Evolutionary conservation across 2,329 filamentous ascomycete species (phyloP).

Genomic region (Beauveria medogensis): DNA sequence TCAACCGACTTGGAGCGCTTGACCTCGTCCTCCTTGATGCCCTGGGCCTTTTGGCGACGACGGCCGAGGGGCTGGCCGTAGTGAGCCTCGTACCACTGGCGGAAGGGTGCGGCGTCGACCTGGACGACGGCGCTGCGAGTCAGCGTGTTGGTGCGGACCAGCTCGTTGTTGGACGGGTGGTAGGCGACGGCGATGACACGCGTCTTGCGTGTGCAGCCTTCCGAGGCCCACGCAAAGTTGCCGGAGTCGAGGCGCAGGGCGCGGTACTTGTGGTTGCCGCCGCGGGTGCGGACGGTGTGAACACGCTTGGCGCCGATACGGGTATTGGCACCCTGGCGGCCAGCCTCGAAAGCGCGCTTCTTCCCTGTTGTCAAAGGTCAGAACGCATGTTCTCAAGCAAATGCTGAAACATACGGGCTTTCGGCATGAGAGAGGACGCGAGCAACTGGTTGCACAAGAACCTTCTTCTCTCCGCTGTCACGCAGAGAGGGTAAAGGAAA

Average conservation of each 20-base stretch:
- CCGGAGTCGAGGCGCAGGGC: constrained; percentile 96
- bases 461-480: not conserved
- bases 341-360: constrained; percentile 99
- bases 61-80: constrained; percentile 88
- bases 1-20: constrained; percentile 96
- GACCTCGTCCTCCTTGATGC: constrained; percentile 53
- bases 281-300: constrained; percentile 93
- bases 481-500: not conserved
- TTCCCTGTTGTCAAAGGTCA: constrained; percentile 71
- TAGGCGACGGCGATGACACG: constrained; percentile 97
- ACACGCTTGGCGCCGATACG: constrained; percentile 96
- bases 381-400: constrained; percentile 52
- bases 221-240: constrained; percentile 99
- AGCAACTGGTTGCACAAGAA: not conserved
- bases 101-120: constrained; percentile 97
- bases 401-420: constrained; percentile 53
- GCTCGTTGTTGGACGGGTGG: constrained; percentile 99
- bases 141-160: constrained; percentile 99
- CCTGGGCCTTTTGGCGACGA: constrained; percentile 77
- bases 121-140: constrained; percentile 98
- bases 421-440: constrained; percentile 31
- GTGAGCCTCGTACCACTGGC: constrained; percentile 99
- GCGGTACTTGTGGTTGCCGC: constrained; percentile 99
- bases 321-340: constrained; percentile 98
- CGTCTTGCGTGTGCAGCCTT: constrained; percentile 97